These are phyloP conservation scores for Beauveria sp. DNA, from an alignment of 2,329 filamentous ascomycete genomes.

Conservation along the genomic window DNA sequence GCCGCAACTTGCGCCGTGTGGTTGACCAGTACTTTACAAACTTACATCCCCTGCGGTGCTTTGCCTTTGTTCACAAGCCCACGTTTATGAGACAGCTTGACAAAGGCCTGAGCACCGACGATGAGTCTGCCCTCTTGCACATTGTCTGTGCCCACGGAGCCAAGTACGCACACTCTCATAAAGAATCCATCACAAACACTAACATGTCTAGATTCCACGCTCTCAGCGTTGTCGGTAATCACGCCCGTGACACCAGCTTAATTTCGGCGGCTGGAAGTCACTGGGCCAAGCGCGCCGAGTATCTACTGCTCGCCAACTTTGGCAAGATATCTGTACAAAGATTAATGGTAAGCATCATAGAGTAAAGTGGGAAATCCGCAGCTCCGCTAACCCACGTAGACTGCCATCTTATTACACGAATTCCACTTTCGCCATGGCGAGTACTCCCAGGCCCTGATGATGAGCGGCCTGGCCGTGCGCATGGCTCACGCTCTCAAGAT, in stretches of 20 bases:
- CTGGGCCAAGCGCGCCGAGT: slow-evolving; percentile 31
- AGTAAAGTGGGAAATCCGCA: not conserved
- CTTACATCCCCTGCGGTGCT: slow-evolving; percentile 32
- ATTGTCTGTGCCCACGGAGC: slow-evolving; percentile 32
- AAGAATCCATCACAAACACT: not conserved
- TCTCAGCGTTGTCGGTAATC: slow-evolving; percentile 22
- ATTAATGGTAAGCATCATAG: slow-evolving; percentile 26
- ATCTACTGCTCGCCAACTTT: slow-evolving; percentile 29
- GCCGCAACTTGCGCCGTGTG: slow-evolving; percentile 27
- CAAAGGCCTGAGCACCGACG: slow-evolving; percentile 27
- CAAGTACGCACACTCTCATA: slow-evolving; percentile 21
- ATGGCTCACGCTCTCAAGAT: slow-evolving; percentile 35
- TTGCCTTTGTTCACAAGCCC: slow-evolving; percentile 33
- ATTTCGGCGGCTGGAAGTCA: slow-evolving; percentile 28
- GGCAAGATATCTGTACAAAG: slow-evolving; percentile 31
- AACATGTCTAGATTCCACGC: slow-evolving; percentile 26
- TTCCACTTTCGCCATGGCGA: slow-evolving; percentile 32
- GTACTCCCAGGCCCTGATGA: slow-evolving; percentile 32
- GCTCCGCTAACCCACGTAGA: slow-evolving; percentile 18
- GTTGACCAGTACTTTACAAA: slow-evolving; percentile 33
- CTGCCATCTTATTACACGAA: slow-evolving; percentile 31
- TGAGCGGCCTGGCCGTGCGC: slow-evolving; percentile 32
- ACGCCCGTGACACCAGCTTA: slow-evolving; percentile 21
- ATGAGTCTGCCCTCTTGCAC: slow-evolving; percentile 29
- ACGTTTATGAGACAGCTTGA: slow-evolving; percentile 32